Base-by-base conservation (phyloP, 495 filamentous ascomycete species). In the Tuber calosporum region DNA sequence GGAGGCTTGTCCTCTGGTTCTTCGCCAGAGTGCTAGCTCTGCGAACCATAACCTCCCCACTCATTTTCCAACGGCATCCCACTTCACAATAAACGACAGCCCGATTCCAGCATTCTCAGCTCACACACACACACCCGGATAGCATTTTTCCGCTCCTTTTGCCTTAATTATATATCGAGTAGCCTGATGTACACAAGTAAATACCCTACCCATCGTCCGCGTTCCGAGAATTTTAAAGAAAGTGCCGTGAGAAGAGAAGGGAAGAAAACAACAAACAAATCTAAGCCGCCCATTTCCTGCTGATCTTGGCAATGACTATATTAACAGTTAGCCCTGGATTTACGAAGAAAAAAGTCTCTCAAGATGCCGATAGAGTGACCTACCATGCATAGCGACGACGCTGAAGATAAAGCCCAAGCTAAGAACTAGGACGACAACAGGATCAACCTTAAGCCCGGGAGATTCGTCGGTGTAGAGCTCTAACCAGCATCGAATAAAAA, bases 401-500 rank as follows among this genome's bases (percentile, higher is more conserved):
- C 92, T 95, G 86, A 98, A 96, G 83, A 99, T 99, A 85, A 99
- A 99, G 66, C 94, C 95, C 76, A 99, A 87, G 76, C 90, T 93
- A 77, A 99, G 87, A 74, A 96, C 94, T 81, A 99, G 86, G 67
- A 99, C 95, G 69, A 99, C 93, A 48, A 99, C 94, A 30, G 95
- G 95, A 82, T 99, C 95, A 73, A 99, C 95, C 83, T 97, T 94
- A 76, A 99, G 84, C 74, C 95, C 95, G 73, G 96, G 94, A 76
- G 90, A 93, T 87, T 99, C 95, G 82, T 99, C 95, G 53, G 95
- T 99, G 88, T 99, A 99, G n/a, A 99, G 91, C 84, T 86, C 89
- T 91, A 76, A 74, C 68, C 22, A 1, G 3, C 22, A 58, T 26
- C 9, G n/a, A 30, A 58, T 26, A 13, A 58, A 26, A 30, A 30